Evolutionary conservation across 2,329 filamentous ascomycete genomes (phyloP).

Genomic region (Scedosporium aurantiacum): DNA sequence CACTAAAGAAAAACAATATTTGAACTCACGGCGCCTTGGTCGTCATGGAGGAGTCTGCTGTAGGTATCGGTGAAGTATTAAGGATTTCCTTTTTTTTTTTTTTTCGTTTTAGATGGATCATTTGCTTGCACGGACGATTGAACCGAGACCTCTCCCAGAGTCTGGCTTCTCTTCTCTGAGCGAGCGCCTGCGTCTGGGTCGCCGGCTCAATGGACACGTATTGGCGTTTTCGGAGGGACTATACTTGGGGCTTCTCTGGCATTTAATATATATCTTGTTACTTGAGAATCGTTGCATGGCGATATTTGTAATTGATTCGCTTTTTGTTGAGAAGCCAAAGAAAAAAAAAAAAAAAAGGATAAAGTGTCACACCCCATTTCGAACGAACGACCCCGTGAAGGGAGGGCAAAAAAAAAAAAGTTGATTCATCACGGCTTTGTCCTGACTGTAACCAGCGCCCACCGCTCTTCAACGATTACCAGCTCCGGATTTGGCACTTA

Average conservation of each 20-base stretch:
- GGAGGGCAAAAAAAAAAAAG: not conserved
- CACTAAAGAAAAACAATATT: not conserved
- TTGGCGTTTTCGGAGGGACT: not conserved
- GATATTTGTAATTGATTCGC: not conserved
- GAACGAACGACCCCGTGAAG: not conserved
- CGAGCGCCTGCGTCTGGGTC: not conserved
- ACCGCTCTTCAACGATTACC: no score
- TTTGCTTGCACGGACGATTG: no score
- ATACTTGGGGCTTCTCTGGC: not conserved
- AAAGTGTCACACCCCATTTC: not conserved
- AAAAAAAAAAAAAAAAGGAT: not conserved
- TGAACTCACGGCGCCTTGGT: not conserved
- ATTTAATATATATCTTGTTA: not conserved
- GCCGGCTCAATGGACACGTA: not conserved
- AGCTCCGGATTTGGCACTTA: no score
- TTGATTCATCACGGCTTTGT: no score
- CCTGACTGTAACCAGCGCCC: no score
- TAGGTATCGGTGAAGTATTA: not conserved
- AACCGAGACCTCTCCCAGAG: not conserved
- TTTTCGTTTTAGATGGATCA: not conserved
- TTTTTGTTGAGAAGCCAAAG: not conserved
- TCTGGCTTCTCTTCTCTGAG: not conserved
- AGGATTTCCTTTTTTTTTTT: not conserved
- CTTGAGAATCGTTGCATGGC: not conserved
- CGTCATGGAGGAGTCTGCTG: not conserved